phyloP scores from a whole-genome alignment of 1,284 basidiomycete genomes.

The Athelia sp. region DNA sequence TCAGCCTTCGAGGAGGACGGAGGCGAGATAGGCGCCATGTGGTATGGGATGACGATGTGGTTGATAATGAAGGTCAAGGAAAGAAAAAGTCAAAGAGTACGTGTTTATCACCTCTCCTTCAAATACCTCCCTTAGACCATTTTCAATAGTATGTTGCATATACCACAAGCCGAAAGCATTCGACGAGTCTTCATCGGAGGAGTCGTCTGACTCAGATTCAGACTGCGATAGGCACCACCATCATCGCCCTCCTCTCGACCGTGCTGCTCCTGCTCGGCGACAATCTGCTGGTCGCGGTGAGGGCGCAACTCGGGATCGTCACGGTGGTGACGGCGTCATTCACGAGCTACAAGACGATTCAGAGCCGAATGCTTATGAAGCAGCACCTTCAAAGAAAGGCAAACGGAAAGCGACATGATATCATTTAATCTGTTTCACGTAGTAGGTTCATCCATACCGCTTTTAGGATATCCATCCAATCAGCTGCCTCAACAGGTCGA shows the following conservation, averaged over 20 bases:
- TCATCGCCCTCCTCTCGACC: slow-evolving; percentile 8
- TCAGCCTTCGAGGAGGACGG: slow-evolving; percentile 50
- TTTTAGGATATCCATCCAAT: no score
- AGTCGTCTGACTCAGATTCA: slow-evolving; percentile 47
- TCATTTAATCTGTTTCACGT: no score
- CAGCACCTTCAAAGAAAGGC: slow-evolving; percentile 41
- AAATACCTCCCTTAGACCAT: no score
- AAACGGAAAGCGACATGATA: slow-evolving; percentile 30
- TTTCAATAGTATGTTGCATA: slow-evolving; percentile 89
- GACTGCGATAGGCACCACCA: slow-evolving; percentile 23
- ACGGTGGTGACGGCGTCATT: slow-evolving; percentile 19
- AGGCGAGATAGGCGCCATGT: slow-evolving; percentile 46
- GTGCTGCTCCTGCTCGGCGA: slow-evolving; percentile 16
- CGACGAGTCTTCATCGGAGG: slow-evolving; percentile 77
- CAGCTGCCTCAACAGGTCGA: no score
- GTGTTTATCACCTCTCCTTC: no score
- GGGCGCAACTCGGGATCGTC: slow-evolving; percentile 13
- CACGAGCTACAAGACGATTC: slow-evolving; percentile 26
- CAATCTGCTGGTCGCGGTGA: slow-evolving; percentile 16
- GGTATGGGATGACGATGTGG: slow-evolving; percentile 73
- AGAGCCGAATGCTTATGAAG: slow-evolving; percentile 55
- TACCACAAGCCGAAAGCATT: slow-evolving; percentile 77
- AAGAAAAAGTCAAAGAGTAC: slow-evolving; percentile 79
- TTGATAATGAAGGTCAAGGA: slow-evolving; percentile 79
- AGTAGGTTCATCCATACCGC: no score